phyloP scores from a whole-genome alignment of 257 asterid genomes.

The Solanum etuberosum region DNA sequence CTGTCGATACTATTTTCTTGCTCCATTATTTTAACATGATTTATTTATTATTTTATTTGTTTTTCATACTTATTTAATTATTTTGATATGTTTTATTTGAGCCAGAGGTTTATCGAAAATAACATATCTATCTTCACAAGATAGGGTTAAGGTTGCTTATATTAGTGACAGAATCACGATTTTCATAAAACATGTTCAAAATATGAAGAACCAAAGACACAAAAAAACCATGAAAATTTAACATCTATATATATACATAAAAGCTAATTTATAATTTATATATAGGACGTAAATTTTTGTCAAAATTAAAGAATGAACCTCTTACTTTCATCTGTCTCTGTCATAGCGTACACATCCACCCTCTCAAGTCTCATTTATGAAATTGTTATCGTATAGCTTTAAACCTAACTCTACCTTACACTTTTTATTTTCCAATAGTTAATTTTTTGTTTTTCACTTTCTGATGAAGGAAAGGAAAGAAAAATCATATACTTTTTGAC shows the following conservation, averaged over 20 bases:
- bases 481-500: background rate
- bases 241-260: no score
- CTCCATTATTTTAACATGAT: background rate
- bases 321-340: no score
- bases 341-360: background rate
- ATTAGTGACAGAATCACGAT: background rate
- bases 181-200: background rate
- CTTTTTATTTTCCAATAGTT: background rate
- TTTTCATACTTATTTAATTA: background rate
- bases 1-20: background rate
- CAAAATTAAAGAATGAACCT: background rate
- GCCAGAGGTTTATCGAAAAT: background rate
- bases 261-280: no score
- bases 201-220: background rate
- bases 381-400: background rate
- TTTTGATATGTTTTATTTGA: background rate
- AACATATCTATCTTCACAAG: background rate
- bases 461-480: background rate
- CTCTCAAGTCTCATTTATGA: background rate
- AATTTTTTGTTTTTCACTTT: background rate
- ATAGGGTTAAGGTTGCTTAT: background rate
- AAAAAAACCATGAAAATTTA: accelerated
- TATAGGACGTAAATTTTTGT: no score
- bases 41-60: background rate
- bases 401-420: background rate